These are phyloP conservation scores for Yamadazyma oceani DNA, from an alignment of 1,139 yeast species.

Conservation along the genomic window DNA sequence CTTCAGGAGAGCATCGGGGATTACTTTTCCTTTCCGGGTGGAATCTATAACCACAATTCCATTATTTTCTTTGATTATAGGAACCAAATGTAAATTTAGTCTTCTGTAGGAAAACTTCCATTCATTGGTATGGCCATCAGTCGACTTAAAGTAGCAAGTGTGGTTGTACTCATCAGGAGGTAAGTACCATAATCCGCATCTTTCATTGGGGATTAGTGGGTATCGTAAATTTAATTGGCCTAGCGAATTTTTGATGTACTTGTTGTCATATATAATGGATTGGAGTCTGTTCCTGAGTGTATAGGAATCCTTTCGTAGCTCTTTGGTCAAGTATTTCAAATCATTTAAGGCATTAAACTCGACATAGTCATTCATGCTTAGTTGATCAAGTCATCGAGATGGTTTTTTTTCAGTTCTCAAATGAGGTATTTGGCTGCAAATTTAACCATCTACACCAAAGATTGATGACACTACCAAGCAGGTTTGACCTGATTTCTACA, in stretches of 20 bases:
- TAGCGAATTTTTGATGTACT: conserved; percentile 24
- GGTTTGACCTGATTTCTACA: too few relatives aligned
- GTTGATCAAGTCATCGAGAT: too few relatives aligned
- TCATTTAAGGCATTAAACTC: conserved; percentile 12
- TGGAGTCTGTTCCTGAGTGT: conserved; percentile 64
- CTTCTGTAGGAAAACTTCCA: conserved; percentile 79
- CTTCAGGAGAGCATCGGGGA: conserved; percentile 86
- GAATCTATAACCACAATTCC: conserved; percentile 77
- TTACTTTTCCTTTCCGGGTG: conserved; percentile 76
- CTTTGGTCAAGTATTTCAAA: conserved; percentile 31
- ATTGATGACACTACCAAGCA: too few relatives aligned
- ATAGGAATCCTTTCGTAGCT: conserved; percentile 51
- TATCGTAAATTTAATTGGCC: conserved; percentile 8
- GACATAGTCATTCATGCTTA: background rate
- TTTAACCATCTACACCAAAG: background rate
- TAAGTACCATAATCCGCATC: conserved; percentile 90
- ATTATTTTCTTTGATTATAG: conserved; percentile 35
- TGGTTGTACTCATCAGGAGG: conserved; percentile 38
- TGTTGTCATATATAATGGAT: conserved; percentile 64
- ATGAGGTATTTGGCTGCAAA: conserved; percentile 1
- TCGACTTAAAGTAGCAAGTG: conserved; percentile 78
- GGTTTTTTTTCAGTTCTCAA: background rate
- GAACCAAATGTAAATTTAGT: conserved; percentile 68
- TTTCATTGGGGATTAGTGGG: conserved; percentile 69
- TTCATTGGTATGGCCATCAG: conserved; percentile 82